Conservation (phyloP, 176 grass and related monocot species). For the Zizania latifolia region DNA sequence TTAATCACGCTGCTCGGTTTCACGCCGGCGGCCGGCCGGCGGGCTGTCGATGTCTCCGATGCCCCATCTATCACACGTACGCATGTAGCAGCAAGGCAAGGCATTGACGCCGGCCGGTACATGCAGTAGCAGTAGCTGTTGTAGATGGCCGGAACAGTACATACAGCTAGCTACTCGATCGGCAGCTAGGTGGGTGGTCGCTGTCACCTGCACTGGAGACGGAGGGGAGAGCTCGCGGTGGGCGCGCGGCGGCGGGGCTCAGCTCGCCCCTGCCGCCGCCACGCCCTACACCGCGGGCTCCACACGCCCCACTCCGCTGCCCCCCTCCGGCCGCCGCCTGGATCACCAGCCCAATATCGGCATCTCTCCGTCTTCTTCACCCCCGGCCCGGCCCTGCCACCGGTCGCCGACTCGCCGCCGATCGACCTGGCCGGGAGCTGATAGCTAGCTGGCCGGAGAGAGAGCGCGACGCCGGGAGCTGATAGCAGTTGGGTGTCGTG, state of each 20-base stretch:
- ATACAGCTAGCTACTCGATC: too few relatives aligned
- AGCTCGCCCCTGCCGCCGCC: slow-evolving; percentile 29
- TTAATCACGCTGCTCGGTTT: neutral
- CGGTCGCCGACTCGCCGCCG: too few relatives aligned
- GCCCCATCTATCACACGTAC: neutral
- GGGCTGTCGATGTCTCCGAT: neutral
- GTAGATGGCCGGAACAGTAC: neutral
- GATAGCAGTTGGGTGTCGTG: too few relatives aligned
- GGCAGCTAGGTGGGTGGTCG: neutral
- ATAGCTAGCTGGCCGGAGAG: too few relatives aligned
- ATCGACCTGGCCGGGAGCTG: too few relatives aligned
- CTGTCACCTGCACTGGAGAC: neutral
- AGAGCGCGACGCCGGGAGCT: too few relatives aligned
- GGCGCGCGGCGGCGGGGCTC: neutral
- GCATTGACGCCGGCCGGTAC: neutral
- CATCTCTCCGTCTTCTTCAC: too few relatives aligned
- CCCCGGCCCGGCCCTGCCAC: too few relatives aligned
- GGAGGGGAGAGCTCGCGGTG: neutral
- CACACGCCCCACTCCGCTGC: slow-evolving; percentile 16
- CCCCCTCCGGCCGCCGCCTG: too few relatives aligned
- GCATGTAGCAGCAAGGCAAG: too few relatives aligned
- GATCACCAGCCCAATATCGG: too few relatives aligned
- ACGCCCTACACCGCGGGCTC: slow-evolving; percentile 22
- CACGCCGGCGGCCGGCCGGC: too few relatives aligned
- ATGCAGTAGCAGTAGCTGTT: neutral